Percentiles rank a stretch among this genome's conserved stretches.
phyloP scores from a whole-genome alignment of 2,329 filamentous ascomycete genomes.

The Fusarium hostae region DNA sequence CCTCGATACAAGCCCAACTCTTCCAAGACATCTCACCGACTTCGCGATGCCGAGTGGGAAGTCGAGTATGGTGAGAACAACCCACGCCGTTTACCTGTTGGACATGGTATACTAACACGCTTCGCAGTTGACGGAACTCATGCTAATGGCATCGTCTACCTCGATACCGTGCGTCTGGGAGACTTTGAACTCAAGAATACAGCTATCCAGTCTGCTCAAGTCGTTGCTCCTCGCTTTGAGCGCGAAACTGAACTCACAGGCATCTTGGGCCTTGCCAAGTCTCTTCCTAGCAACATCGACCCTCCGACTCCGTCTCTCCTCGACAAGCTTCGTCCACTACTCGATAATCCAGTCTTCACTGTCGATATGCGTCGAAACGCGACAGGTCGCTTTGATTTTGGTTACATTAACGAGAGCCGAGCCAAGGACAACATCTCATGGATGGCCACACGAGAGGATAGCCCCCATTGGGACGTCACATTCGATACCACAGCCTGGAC shows the following conservation, averaged over 20 bases:
- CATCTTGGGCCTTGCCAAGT: constrained; percentile 63
- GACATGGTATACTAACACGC: neutral
- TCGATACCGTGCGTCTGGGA: constrained; percentile 61
- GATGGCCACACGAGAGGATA: constrained; percentile 48
- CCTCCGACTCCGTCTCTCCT: constrained; percentile 59
- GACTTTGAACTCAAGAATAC: constrained; percentile 56
- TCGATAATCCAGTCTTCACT: constrained; percentile 59
- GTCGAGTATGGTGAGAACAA: constrained; percentile 55
- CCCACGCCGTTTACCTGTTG: no score
- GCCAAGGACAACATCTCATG: constrained; percentile 58
- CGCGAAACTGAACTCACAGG: constrained; percentile 57
- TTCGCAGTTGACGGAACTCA: constrained; percentile 57
- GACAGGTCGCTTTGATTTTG: constrained; percentile 63
- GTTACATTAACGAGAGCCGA: constrained; percentile 56
- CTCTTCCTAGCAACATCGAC: constrained; percentile 55
- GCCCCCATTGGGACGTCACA: constrained; percentile 54
- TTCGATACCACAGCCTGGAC: constrained; percentile 61
- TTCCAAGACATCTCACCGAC: constrained; percentile 56
- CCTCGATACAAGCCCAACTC: constrained; percentile 57
- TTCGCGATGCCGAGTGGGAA: constrained; percentile 60
- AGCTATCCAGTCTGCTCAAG: constrained; percentile 61
- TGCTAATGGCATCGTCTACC: constrained; percentile 61
- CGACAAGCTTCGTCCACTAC: constrained; percentile 54
- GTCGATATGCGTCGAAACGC: constrained; percentile 61
- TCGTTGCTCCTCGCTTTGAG: constrained; percentile 57